These are phyloP conservation scores for Zhuliangozyma blackwelliae DNA, from an alignment of 1,139 yeast genomes.

Conservation along the genomic window DNA sequence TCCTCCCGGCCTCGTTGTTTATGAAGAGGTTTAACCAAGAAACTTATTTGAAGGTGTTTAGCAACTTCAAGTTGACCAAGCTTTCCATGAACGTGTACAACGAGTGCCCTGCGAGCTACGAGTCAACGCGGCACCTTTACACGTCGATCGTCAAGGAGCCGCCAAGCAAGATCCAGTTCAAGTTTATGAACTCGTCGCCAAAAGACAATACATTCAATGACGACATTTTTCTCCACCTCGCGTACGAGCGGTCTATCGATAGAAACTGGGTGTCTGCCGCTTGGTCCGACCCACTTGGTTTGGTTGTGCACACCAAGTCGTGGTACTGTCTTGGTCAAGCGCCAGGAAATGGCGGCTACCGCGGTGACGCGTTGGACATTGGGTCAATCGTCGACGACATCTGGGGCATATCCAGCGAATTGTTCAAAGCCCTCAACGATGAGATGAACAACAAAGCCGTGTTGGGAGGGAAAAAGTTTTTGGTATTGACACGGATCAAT, in stretches of 20 bases:
- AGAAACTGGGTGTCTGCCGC: constrained; percentile 82
- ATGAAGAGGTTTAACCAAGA: constrained; percentile 33
- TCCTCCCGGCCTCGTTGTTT: constrained; percentile 51
- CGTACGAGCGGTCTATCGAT: constrained; percentile 79
- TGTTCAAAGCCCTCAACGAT: constrained; percentile 35
- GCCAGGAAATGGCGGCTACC: constrained; percentile 3
- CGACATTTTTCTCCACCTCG: constrained; percentile 77
- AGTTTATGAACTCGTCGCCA: constrained; percentile 28
- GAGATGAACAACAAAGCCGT: constrained; percentile 29
- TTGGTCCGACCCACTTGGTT: constrained; percentile 85
- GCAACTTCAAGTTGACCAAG: constrained; percentile 45
- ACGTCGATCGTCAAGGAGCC: constrained; percentile 45
- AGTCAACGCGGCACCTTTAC: constrained; percentile 20
- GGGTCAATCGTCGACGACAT: constrained; percentile 35
- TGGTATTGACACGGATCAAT: constrained; percentile 64
- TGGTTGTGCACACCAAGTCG: constrained; percentile 56
- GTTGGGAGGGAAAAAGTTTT: constrained; percentile 52
- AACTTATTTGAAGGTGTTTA: constrained; percentile 43
- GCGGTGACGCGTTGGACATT: constrained; percentile 23
- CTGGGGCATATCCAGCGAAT: constrained; percentile 33
- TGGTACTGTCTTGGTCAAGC: constrained; percentile 48
- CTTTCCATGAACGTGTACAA: constrained; percentile 66
- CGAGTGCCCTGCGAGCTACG: constrained; percentile 33
- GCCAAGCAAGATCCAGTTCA: constrained; percentile 49
- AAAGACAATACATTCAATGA: constrained; percentile 38